A percentile compares a stretch with the other conserved stretches of the same genome.
Conservation (phyloP, 2,329 filamentous ascomycete species). For the Sclerotiophoma versabilis region DNA sequence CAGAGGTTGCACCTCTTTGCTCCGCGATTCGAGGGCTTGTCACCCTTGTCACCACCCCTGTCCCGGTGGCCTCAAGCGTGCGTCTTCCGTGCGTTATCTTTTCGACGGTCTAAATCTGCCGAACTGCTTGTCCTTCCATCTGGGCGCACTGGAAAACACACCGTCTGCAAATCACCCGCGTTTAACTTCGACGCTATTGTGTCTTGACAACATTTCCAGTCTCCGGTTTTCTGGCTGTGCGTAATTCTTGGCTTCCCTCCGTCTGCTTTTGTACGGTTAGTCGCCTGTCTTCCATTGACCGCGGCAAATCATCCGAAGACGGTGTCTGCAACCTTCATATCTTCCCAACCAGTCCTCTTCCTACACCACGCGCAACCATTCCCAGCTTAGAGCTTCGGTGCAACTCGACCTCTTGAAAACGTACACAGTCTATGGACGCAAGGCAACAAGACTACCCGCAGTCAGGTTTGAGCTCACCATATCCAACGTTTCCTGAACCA, state of each 20-base stretch:
- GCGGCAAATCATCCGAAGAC: constrained; percentile 49
- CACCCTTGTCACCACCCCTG: constrained; percentile 34
- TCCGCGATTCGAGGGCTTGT: constrained; percentile 46
- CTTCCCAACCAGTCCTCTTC: constrained; percentile 56
- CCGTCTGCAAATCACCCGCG: constrained; percentile 59
- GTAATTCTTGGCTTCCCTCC: constrained; percentile 39
- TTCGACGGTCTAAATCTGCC: constrained; percentile 50
- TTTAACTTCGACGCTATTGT: constrained; percentile 55
- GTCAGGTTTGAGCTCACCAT: constrained; percentile 64
- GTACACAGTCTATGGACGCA: constrained; percentile 61
- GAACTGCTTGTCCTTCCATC: constrained; percentile 48
- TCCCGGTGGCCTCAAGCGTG: constrained; percentile 43
- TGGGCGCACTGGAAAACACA: constrained; percentile 46
- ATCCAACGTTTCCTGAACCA: constrained; percentile 62
- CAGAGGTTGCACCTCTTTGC: constrained; percentile 45
- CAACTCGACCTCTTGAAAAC: constrained; percentile 36
- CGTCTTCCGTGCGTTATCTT: constrained; percentile 50
- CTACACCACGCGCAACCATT: constrained; percentile 47
- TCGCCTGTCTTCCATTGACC: constrained; percentile 42
- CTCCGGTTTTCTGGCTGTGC: constrained; percentile 48
- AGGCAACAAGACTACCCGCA: constrained; percentile 61
- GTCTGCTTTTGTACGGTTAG: constrained; percentile 37
- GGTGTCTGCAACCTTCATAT: constrained; percentile 54
- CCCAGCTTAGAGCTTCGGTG: constrained; percentile 50
- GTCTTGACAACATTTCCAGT: constrained; percentile 44